Evolutionary conservation across 495 filamentous ascomycete genomes (phyloP).

Genomic region (Hyaloscypha hepaticicola): DNA sequence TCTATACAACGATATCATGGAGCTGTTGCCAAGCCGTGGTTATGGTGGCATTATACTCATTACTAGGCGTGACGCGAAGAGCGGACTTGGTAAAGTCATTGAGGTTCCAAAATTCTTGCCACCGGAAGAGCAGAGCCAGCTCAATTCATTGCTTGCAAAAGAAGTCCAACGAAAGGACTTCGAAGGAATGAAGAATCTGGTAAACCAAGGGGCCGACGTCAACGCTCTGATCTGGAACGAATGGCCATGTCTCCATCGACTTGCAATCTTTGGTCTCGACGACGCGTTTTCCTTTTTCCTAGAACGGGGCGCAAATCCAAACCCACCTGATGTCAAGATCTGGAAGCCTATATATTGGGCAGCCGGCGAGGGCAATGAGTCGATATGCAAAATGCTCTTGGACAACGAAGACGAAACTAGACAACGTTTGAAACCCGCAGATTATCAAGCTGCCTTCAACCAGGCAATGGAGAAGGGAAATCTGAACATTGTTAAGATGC

Average conservation of each 20-base stretch:
- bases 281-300: constrained; percentile 19
- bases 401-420: constrained; percentile 19
- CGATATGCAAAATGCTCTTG: constrained; percentile 13
- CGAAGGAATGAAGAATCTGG: constrained; percentile 11
- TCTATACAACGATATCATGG: constrained; percentile 23
- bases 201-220: constrained; percentile 24
- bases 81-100: constrained; percentile 17
- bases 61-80: neutral
- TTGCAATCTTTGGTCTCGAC: constrained; percentile 20
- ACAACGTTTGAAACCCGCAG: neutral
- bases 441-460: constrained; percentile 21
- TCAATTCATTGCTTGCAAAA: constrained; percentile 14
- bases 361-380: constrained; percentile 8
- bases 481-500: constrained; percentile 10
- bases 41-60: constrained; percentile 26
- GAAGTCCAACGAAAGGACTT: constrained; percentile 18
- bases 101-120: constrained; percentile 19
- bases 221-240: constrained; percentile 23
- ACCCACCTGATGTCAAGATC: constrained; percentile 13
- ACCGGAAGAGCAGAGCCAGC: constrained; percentile 5
- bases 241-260: constrained; percentile 20
- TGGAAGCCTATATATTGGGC: constrained; percentile 19
- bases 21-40: constrained; percentile 15
- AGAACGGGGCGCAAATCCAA: constrained; percentile 25
- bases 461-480: constrained; percentile 16